Base-by-base conservation (phyloP, 305 asterid species). In the Solanum aculeatissimum region DNA sequence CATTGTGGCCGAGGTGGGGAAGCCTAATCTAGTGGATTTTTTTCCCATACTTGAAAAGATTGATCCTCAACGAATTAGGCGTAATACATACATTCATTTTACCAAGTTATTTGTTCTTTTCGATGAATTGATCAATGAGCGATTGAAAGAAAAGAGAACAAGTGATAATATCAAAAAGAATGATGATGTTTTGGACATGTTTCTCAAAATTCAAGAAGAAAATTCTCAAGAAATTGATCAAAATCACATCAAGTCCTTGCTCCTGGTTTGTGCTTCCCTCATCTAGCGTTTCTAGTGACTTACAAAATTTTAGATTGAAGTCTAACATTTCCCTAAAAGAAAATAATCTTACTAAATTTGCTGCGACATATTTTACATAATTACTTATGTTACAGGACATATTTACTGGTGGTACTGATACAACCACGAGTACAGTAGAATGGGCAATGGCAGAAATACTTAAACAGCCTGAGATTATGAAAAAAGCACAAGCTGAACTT, bases 381-480 rank as follows among this genome's bases (percentile, higher is more conserved):
- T 43, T 9, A 9, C 47, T 8, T 43, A 43, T 43, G 47, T 43
- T 65, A 29, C 6, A 65, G 21, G 72, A 65, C 43, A 9, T 65
- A 15, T 29, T 65, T 65, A 42, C 2, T 65, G 72, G 89, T 4
- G 90, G 89, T 43, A 89, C 91, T 9, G 91, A 89, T 86, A 89
- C 91, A 58, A 54, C 89, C 21, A 85, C 88, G 3, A 85, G 87
- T 29, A 89, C 90, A 7, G 65, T 87, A 1, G 90, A 89, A 66
- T 89, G 90, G 91, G 68, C 89, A 68, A 85, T 87, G 91, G 83
- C 90, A 23, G 90, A 86, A 53, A 79, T 89, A 15, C 84, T 86
- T 7, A 85, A 82, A 83, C 88, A 87, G 13, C 89, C 88, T 12
- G 2, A 14, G 43, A 49, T 87, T 7, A 71, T 87, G 89, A 62